Conservation (phyloP, 805 yeast genomes). For the Nakazawaea laoshanensis region DNA sequence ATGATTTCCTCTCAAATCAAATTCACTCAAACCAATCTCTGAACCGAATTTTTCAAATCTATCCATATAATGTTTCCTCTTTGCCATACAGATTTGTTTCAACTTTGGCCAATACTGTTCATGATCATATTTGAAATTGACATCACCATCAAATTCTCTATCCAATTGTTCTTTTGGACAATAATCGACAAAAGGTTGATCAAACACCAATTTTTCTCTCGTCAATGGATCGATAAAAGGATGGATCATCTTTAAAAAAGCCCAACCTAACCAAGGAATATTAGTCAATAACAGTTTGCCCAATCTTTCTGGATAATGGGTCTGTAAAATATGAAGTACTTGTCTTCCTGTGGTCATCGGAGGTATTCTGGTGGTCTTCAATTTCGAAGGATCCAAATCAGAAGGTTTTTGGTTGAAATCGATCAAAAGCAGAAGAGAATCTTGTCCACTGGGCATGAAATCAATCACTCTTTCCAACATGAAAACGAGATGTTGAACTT, state of each 20-base stretch:
- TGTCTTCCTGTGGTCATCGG: slow-evolving; percentile 83
- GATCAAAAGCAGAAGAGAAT: slow-evolving; percentile 80
- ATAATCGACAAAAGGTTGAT: slow-evolving; percentile 78
- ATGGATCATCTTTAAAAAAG: slow-evolving; percentile 81
- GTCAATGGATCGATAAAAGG: slow-evolving; percentile 97
- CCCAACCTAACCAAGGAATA: slow-evolving; percentile 92
- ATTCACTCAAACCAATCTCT: slow-evolving; percentile 73
- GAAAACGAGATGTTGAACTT: slow-evolving; percentile 89
- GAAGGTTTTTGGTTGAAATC: slow-evolving; percentile 78
- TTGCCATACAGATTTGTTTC: slow-evolving; percentile 48
- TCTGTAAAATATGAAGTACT: slow-evolving; percentile 87
- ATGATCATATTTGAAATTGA: slow-evolving; percentile 80
- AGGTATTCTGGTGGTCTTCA: slow-evolving; percentile 58
- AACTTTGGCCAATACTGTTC: slow-evolving; percentile 71
- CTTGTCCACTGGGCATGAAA: slow-evolving; percentile 96
- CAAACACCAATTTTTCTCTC: slow-evolving; percentile 86
- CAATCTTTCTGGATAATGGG: slow-evolving; percentile 94
- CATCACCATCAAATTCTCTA: slow-evolving; percentile 74
- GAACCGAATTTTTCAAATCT: slow-evolving; percentile 69
- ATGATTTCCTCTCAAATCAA: slow-evolving; percentile 47
- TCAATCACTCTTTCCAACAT: slow-evolving; percentile 90
- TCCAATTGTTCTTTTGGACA: slow-evolving; percentile 84
- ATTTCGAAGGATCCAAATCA: slow-evolving; percentile 33
- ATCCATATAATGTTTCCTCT: slow-evolving; percentile 54
- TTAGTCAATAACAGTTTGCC: slow-evolving; percentile 90